Base-by-base conservation (phyloP, 1,139 yeast genomes). In the Tardiomyces depauwii region DNA sequence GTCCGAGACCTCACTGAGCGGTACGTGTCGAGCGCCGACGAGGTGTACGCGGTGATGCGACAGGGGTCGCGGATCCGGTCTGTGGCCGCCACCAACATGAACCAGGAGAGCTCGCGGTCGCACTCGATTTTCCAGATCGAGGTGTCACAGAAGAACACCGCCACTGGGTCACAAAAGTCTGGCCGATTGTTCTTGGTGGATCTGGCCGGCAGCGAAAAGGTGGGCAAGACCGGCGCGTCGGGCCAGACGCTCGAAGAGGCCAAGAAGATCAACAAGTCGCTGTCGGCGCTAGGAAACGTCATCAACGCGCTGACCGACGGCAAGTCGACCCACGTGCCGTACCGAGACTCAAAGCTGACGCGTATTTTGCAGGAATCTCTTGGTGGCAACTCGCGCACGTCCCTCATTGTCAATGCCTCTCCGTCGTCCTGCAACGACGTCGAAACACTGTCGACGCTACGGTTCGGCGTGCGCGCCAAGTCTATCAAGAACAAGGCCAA, bases 141-240 rank as follows among this genome's bases (percentile, higher is more conserved):
- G 46, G 67, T 87, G 16, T 67, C 75, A 16, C 91, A 83, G 58
- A 79, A 75, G 55, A 73, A 73, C 52, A 54, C 72, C n/a, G 64
- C 62, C 12, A 72, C 76, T 23, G 86, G 82, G 2, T 69, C 76
- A 12, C 70, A 75, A 40, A 84, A 80, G 58, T 71, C 75, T 41
- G 81, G 88, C n/a, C 78, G 73, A 51, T 69, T 88, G 47, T 84
- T 81, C 56, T 65, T 88, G 44, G 93, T 87, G 11, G 96, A 88
- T 65, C 70, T 88, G 52, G 96, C 95, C 0, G 95, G 96, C 2
- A 80, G 91, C 40, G 96, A 88, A 63, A 85, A 84, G 60, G 80
- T 85, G n/a, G 80, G 80, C 47, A 84, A 81, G 55, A 80, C 94
- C 0, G 91, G 93, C 2, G 93, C 88, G 0, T 65, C 77, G 2